phyloP scores from a whole-genome alignment of 2,329 filamentous ascomycete genomes.

The Sarocladium oryzae region DNA sequence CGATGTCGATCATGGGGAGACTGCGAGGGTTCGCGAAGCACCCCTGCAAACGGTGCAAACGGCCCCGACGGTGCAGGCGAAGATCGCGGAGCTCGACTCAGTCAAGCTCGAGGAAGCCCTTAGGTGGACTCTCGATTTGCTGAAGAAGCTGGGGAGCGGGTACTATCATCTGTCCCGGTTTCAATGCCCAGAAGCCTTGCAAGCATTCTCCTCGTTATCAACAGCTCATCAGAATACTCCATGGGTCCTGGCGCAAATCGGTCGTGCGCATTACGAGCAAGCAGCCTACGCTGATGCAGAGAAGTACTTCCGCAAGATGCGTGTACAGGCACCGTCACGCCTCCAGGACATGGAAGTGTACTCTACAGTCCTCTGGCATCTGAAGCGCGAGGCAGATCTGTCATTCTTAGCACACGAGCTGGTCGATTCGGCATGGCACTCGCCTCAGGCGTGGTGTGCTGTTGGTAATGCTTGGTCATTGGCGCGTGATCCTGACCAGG shows the following conservation, averaged over 20 bases:
- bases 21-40: constrained; percentile 37
- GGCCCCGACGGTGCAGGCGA: no score
- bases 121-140: constrained; percentile 69
- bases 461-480: constrained; percentile 93
- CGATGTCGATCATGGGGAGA: constrained; percentile 64
- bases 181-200: constrained; percentile 69
- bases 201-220: constrained; percentile 65
- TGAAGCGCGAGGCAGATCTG: constrained; percentile 86
- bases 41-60: constrained; percentile 29
- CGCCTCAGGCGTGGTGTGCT: constrained; percentile 93
- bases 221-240: constrained; percentile 78
- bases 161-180: constrained; percentile 76
- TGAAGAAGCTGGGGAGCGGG: constrained; percentile 74
- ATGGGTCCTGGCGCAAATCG: constrained; percentile 88
- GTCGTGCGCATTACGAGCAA: constrained; percentile 86
- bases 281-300: constrained; percentile 81
- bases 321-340: constrained; percentile 71
- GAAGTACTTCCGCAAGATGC: constrained; percentile 74
- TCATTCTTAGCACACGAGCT: constrained; percentile 89
- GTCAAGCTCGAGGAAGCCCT: constrained; percentile 69
- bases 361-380: constrained; percentile 97
- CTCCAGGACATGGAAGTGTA: constrained; percentile 97
- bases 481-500: constrained; percentile 87
- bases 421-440: constrained; percentile 78
- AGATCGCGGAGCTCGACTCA: constrained; percentile 44